These are phyloP conservation scores for Neurospora sp. DNA, from an alignment of 495 filamentous ascomycete genomes.

Conservation along the genomic window DNA sequence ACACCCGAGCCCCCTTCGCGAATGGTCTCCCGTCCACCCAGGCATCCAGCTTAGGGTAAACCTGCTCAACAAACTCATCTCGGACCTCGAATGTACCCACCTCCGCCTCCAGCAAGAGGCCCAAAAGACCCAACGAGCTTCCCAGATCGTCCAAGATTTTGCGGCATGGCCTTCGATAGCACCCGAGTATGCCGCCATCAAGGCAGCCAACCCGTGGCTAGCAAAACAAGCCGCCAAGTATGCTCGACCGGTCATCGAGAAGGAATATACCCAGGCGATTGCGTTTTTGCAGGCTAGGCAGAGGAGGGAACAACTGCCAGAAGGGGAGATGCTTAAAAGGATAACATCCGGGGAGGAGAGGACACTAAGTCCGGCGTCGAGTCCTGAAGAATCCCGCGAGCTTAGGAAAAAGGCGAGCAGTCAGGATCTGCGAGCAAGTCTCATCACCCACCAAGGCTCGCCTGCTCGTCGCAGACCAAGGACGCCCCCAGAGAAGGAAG, in stretches of 20 bases:
- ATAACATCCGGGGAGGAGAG: not conserved
- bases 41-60: not conserved
- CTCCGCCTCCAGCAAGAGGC: not conserved
- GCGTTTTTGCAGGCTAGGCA: not conserved
- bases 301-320: not conserved
- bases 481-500: not conserved
- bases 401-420: not conserved
- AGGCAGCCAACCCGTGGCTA: not conserved
- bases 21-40: not conserved
- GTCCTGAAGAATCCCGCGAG: not conserved
- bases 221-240: not conserved
- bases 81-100: not conserved
- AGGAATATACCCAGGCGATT: not conserved
- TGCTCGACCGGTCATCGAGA: not conserved
- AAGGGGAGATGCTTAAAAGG: not conserved
- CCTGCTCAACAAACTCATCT: not conserved
- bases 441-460: not conserved
- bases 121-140: not conserved
- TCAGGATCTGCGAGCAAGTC: not conserved
- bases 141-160: not conserved
- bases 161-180: not conserved
- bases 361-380: not conserved
- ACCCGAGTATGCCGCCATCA: not conserved
- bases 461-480: not conserved
- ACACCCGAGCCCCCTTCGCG: not conserved